Evolutionary conservation across 768 basidiomycete species (phyloP).

Genomic region (Chalciporus piperatus): DNA sequence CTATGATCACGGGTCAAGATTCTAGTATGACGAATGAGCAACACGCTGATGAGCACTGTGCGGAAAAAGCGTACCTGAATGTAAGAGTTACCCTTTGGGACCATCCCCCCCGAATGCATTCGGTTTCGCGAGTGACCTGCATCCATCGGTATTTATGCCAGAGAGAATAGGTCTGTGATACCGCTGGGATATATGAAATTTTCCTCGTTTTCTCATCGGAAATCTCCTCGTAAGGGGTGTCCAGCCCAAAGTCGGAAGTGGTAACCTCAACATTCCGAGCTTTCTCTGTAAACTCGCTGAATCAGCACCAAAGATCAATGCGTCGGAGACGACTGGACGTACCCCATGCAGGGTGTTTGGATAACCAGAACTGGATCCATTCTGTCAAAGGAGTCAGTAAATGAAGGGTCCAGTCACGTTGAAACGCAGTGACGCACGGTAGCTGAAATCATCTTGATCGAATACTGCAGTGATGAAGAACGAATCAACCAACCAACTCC

Average conservation of each 20-base stretch:
- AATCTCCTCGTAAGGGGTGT: constrained; percentile 5
- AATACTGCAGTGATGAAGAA: constrained; percentile 66
- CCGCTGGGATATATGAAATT: constrained; percentile 33
- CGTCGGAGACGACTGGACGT: constrained; percentile 18
- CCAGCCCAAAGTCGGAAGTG: constrained; percentile 40
- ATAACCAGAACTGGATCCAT: constrained; percentile 73
- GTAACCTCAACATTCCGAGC: constrained; percentile 53
- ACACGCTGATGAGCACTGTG: neutral
- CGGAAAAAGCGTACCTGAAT: constrained; percentile 16
- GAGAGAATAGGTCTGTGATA: constrained; percentile 33
- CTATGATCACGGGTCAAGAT: constrained; percentile 41
- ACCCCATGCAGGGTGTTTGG: constrained; percentile 60
- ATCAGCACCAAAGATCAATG: neutral
- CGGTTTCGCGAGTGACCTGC: constrained; percentile 22
- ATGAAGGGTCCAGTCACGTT: neutral
- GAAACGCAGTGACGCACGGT: constrained; percentile 40
- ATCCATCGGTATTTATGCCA: constrained; percentile 36
- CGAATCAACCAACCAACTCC: constrained; percentile 43
- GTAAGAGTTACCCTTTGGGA: constrained; percentile 19
- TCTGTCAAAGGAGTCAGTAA: constrained; percentile 33
- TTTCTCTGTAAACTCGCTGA: constrained; percentile 17
- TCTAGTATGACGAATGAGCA: constrained; percentile 31
- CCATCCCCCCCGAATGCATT: constrained; percentile 17
- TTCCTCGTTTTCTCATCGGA: constrained; percentile 31
- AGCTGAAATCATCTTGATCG: constrained; percentile 55